Evolutionary conservation across 1,284 basidiomycete genomes (phyloP), one percentile per base, ranked within the genome.

Genomic region (Malassezia slooffiae): DNA sequence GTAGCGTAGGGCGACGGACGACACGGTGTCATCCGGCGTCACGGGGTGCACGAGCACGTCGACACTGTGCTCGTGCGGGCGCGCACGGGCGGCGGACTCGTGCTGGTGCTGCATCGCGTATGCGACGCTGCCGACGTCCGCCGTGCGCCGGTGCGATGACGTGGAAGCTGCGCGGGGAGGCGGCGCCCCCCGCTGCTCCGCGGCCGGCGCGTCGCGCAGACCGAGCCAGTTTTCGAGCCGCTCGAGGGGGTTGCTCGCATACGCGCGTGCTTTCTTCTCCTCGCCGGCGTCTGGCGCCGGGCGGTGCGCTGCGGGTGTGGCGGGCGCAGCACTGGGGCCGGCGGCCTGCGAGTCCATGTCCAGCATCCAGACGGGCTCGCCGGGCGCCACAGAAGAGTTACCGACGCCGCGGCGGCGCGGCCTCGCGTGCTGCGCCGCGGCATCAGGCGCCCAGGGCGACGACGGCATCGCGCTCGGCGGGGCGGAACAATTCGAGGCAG

Each of bases 31-130:
- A 13, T 47, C 47, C 2, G 61, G 50, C 3, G 43, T 35, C 19
- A 66, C 59, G 5, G 52, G 44, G 38, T 68, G 65, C n/a, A 64
- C 60, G n/a, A 66, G 49, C 3, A 67, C 65, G 10, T 54, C 47
- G 13, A 52, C 43, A 15, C 30, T 32, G 30, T 15, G 30, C 17
- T 6, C 9, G 27, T 10, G 27, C 27, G 10, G n/a, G 27, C 10
- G 27, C n/a, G 27, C 9, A 28, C n/a, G 27, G n/a, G 9, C 27
- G 10, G 27, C 10, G n/a, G 10, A 9, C 27, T 9, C 9, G 24
- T 26, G 7, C 12, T 26, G 7, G 10, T 33, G 12, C 12, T 23
- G 34, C 16, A 36, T 15, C 2, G 34, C 34, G 11, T 36, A 12
- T 5, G 31, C 31, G 12, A 41, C 16, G 17, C 34, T 35, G 24